Evolutionary conservation across 176 grass and related monocot genomes (phyloP).

Genomic region (Oropetium thomaeum): DNA sequence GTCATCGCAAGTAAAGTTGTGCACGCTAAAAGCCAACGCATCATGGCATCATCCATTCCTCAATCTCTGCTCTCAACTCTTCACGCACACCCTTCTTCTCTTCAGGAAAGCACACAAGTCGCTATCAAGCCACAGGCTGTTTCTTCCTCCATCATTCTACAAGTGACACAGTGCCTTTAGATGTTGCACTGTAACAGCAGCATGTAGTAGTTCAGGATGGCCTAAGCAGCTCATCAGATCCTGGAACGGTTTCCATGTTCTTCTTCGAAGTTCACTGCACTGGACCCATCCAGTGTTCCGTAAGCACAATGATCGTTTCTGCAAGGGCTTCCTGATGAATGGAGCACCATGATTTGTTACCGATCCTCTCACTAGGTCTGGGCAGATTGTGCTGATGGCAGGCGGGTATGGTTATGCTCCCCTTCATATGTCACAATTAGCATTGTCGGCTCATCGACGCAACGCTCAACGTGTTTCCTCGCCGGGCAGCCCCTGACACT

Average conservation of each 20-base stretch:
- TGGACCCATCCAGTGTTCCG: not conserved
- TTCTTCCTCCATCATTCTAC: constrained; percentile 26
- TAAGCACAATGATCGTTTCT: not conserved
- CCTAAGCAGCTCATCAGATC: constrained; percentile 34
- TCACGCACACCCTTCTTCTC: constrained; percentile 7
- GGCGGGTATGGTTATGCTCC: constrained; percentile 64
- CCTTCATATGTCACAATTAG: constrained; percentile 82
- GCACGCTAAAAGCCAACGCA: constrained; percentile 43
- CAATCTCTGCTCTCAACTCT: constrained; percentile 31
- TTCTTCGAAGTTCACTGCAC: not conserved
- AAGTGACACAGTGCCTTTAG: not conserved
- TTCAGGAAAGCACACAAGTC: constrained; percentile 22
- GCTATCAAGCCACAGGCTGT: constrained; percentile 4
- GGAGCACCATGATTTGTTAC: not conserved
- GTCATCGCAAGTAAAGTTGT: constrained; percentile 50
- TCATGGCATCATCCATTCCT: constrained; percentile 18
- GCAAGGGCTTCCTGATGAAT: not conserved
- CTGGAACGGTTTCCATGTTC: constrained; percentile 16
- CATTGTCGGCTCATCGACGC: constrained; percentile 75
- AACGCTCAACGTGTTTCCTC: constrained; percentile 81
- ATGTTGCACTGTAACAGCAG: constrained; percentile 14
- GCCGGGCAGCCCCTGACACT: constrained; percentile 80
- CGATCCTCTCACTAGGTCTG: constrained; percentile 39
- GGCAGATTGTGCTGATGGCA: constrained; percentile 38
- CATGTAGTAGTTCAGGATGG: constrained; percentile 6